Conservation (phyloP, 1,284 basidiomycete species). For the Rhodotorula mucilaginosa region DNA sequence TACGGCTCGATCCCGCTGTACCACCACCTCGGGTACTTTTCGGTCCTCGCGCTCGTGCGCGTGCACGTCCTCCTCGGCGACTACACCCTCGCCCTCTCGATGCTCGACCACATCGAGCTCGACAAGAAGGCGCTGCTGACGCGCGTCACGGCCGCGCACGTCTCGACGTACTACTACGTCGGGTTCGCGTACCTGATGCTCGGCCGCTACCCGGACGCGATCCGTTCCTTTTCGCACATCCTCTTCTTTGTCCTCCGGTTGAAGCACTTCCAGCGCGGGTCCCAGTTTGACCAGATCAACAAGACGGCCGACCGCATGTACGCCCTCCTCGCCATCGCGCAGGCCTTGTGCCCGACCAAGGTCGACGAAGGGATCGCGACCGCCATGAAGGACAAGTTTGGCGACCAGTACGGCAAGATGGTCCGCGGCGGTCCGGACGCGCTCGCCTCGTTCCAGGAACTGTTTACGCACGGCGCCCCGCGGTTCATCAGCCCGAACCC, state of each 20-base stretch:
- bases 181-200: conserved; percentile 91
- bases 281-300: conserved; percentile 95
- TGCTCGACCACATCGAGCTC: conserved; percentile 89
- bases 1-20: conserved; percentile 88
- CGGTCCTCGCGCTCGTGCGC: conserved; percentile 87
- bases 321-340: conserved; percentile 88
- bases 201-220: conserved; percentile 89
- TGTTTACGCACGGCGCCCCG: conserved; percentile 90
- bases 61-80: conserved; percentile 95
- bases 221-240: conserved; percentile 86
- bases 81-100: conserved; percentile 89
- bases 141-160: conserved; percentile 89
- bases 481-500: conserved; percentile 90
- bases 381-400: conserved; percentile 87
- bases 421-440: conserved; percentile 67
- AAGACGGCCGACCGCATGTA: conserved; percentile 98
- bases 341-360: conserved; percentile 78
- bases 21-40: conserved; percentile 96
- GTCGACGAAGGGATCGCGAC: conserved; percentile 93
- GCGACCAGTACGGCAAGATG: conserved; percentile 86
- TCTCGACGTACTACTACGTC: conserved; percentile 65
- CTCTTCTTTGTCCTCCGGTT: conserved; percentile 71
- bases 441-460: conserved; percentile 82
- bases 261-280: conserved; percentile 63
- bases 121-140: conserved; percentile 84